Conservation (phyloP, 2,329 filamentous ascomycete genomes). For the Aspergillus sp. region DNA sequence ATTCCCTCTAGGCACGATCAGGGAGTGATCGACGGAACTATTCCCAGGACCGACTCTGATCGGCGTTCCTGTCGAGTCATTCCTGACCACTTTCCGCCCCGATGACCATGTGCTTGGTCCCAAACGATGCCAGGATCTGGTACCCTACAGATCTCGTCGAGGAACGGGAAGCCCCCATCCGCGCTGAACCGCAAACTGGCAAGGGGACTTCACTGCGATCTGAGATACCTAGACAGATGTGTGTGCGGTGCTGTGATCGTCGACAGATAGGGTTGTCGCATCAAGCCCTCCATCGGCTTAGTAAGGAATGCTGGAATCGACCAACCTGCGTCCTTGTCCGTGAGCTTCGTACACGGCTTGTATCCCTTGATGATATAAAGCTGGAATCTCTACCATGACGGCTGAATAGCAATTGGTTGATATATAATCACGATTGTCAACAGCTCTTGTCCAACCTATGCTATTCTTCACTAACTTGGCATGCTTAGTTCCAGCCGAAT, state of each 20-base stretch:
- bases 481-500: too few species aligned
- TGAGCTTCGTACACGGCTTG: background rate
- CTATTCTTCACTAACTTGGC: too few species aligned
- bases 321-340: background rate
- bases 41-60: constrained; percentile 8
- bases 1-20: background rate
- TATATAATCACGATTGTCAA: too few species aligned
- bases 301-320: background rate
- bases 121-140: constrained; percentile 1
- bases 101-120: constrained; percentile 9
- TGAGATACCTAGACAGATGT: too few species aligned
- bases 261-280: too few species aligned
- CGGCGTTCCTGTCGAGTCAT: background rate
- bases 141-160: background rate
- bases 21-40: constrained; percentile 18
- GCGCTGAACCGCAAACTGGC: too few species aligned
- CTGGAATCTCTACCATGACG: background rate
- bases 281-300: too few species aligned
- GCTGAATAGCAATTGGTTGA: background rate
- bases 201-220: too few species aligned
- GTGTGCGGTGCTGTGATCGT: too few species aligned
- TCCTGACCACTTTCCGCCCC: constrained; percentile 1
- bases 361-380: background rate
- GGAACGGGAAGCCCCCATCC: background rate
- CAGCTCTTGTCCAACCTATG: too few species aligned